These are phyloP conservation scores for Boletellus ananiceps DNA, from an alignment of 768 basidiomycete species.

Conservation along the genomic window DNA sequence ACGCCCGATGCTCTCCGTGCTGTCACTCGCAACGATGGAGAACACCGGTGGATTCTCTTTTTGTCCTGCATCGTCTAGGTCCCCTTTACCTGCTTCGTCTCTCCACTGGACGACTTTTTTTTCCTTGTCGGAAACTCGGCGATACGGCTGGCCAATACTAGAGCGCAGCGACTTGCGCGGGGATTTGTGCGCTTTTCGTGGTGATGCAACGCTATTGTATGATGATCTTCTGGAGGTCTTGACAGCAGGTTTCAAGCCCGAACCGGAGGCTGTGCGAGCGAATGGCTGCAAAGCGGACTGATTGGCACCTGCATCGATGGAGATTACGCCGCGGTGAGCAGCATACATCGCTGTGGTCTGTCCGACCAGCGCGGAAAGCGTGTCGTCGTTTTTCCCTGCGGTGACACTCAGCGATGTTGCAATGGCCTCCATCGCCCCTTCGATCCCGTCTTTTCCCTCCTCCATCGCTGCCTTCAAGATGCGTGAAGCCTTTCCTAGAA, in stretches of 20 bases:
- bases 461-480: constrained; percentile 39
- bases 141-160: constrained; percentile 56
- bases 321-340: constrained; percentile 29
- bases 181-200: constrained; percentile 49
- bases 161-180: constrained; percentile 74
- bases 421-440: constrained; percentile 43
- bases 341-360: constrained; percentile 61
- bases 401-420: constrained; percentile 48
- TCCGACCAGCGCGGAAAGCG: constrained; percentile 63
- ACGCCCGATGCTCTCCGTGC: constrained; percentile 27
- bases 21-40: constrained; percentile 37
- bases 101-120: constrained; percentile 84
- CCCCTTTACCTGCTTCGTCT: constrained; percentile 81
- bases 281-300: constrained; percentile 42
- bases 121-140: constrained; percentile 61
- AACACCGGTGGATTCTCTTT: constrained; percentile 17
- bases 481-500: constrained; percentile 56
- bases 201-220: constrained; percentile 38
- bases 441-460: constrained; percentile 34
- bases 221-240: constrained; percentile 43
- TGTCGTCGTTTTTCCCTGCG: constrained; percentile 64
- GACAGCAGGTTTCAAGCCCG: constrained; percentile 40
- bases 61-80: constrained; percentile 59
- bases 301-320: constrained; percentile 48
- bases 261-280: constrained; percentile 45